phyloP scores from a whole-genome alignment of 2,329 filamentous ascomycete genomes.

The Coniella lustricola region DNA sequence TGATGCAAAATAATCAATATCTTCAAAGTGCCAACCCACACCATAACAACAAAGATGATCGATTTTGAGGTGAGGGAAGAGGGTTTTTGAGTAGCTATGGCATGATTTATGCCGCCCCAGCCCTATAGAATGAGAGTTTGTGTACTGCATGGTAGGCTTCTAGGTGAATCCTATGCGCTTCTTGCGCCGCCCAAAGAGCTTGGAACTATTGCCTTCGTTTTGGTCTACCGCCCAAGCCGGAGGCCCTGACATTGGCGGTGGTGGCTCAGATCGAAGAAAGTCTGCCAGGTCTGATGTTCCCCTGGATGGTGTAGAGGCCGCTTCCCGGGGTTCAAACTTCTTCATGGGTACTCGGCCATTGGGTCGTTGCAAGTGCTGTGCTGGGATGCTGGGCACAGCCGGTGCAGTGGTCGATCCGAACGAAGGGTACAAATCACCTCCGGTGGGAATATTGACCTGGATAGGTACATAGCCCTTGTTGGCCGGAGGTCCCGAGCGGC shows the following conservation, averaged over 20 bases:
- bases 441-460: slow-evolving; percentile 41
- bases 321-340: slow-evolving; percentile 51
- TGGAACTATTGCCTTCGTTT: slow-evolving; percentile 3
- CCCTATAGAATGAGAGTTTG: too few species aligned
- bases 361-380: slow-evolving; percentile 8
- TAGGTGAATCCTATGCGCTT: slow-evolving; percentile 13
- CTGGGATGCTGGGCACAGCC: slow-evolving; percentile 15
- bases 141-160: neutral
- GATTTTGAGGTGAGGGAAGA: neutral
- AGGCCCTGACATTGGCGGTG: slow-evolving; percentile 36
- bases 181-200: slow-evolving; percentile 14
- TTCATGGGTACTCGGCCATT: slow-evolving; percentile 44
- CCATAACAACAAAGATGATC: slow-evolving; percentile 1
- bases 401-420: slow-evolving; percentile 23
- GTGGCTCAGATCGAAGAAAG: slow-evolving; percentile 65
- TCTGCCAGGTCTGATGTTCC: slow-evolving; percentile 63
- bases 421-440: slow-evolving; percentile 34
- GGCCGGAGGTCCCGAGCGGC: slow-evolving; percentile 18
- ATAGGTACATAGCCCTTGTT: slow-evolving; percentile 44
- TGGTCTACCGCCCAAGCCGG: slow-evolving; percentile 1
- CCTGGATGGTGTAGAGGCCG: slow-evolving; percentile 31
- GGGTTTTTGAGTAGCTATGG: neutral
- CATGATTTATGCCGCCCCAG: neutral
- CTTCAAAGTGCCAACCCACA: neutral
- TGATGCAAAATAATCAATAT: neutral